Evolutionary conservation across 2,329 filamentous ascomycete genomes (phyloP).

Genomic region (Ophiosphaerella korrae): DNA sequence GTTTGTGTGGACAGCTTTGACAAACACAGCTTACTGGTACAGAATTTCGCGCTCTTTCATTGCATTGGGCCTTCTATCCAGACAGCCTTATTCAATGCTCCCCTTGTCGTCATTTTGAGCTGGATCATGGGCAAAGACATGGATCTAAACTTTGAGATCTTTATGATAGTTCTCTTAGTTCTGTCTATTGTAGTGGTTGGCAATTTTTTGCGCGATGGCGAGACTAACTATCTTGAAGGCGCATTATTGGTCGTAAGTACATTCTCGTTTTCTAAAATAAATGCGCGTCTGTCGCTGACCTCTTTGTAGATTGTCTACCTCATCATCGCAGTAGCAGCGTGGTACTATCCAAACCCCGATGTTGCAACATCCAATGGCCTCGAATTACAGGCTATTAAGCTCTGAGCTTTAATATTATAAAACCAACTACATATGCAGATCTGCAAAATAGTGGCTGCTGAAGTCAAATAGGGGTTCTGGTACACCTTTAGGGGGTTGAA

Average conservation of each 20-base stretch:
- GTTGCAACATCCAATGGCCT: constrained; percentile 38
- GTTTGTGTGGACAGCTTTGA: neutral
- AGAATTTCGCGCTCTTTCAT: constrained; percentile 81
- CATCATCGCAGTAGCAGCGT: constrained; percentile 65
- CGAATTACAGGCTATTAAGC: constrained; percentile 1
- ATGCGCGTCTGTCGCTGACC: constrained; percentile 3
- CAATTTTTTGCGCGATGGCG: constrained; percentile 84
- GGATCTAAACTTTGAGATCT: constrained; percentile 84
- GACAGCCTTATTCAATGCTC: constrained; percentile 86
- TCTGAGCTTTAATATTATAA: neutral
- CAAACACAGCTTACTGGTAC: constrained; percentile 3
- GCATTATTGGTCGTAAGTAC: constrained; percentile 67
- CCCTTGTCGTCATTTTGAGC: constrained; percentile 79
- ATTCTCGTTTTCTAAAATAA: neutral
- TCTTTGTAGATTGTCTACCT: constrained; percentile 60
- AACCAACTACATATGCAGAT: neutral
- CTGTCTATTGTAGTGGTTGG: constrained; percentile 85
- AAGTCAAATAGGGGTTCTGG: too few relatives aligned
- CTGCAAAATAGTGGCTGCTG: too few relatives aligned
- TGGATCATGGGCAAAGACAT: constrained; percentile 76
- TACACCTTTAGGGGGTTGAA: too few relatives aligned
- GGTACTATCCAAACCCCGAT: constrained; percentile 64
- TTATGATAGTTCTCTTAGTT: constrained; percentile 81
- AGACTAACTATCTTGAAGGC: constrained; percentile 90
- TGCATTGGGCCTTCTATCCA: constrained; percentile 87